Evolutionary conservation across 2,329 filamentous ascomycete genomes (phyloP).

Genomic region (Bertia moriformis): DNA sequence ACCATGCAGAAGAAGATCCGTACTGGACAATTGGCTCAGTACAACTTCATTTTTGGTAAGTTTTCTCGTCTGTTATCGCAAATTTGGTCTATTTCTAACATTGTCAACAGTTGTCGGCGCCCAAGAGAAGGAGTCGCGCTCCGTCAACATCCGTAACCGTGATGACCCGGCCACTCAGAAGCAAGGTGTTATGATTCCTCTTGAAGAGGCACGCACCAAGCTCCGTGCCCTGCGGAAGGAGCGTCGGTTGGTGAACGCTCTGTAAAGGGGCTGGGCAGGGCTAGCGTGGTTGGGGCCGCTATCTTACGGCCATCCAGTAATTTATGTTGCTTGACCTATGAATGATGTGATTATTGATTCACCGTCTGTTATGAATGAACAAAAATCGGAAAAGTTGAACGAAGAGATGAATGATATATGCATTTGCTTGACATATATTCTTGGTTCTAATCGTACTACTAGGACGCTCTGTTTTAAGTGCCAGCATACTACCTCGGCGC

Average conservation of each 20-base stretch:
- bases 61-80: neutral
- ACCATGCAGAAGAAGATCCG: constrained; percentile 44
- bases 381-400: no score
- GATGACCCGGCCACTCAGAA: constrained; percentile 11
- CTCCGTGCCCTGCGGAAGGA: constrained; percentile 1
- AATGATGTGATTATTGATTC: no score
- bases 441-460: no score
- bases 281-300: no score
- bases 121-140: constrained; percentile 8
- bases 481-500: no score
- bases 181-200: constrained; percentile 10
- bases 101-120: constrained; percentile 10
- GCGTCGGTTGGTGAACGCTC: neutral
- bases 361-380: no score
- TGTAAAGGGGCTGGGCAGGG: no score
- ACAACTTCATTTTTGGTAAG: constrained; percentile 36
- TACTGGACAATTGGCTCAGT: constrained; percentile 33
- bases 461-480: no score
- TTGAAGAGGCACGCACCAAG: constrained; percentile 8
- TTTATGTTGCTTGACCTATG: no score
- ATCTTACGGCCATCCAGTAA: no score
- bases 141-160: constrained; percentile 12
- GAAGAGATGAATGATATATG: no score
- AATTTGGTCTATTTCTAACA: neutral
- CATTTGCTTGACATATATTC: no score